Evolutionary conservation across 169 alveolate species (phyloP).

Genomic region (Blepharisma undulans): DNA sequence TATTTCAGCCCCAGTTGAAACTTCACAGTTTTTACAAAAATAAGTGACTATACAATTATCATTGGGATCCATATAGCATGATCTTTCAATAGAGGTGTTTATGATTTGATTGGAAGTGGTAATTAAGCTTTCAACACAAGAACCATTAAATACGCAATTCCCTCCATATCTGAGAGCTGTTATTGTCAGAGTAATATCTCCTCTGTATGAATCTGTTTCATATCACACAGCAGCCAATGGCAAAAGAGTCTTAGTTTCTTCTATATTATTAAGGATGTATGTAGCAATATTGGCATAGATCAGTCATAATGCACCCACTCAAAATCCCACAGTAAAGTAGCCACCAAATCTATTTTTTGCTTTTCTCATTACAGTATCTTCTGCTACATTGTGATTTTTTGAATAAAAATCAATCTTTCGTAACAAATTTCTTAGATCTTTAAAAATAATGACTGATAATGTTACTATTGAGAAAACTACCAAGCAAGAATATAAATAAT

Average conservation of each 20-base stretch:
- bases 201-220: not conserved
- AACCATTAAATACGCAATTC: not conserved
- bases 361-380: not conserved
- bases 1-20: not conserved
- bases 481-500: not conserved
- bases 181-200: not conserved
- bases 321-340: not conserved
- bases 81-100: not conserved
- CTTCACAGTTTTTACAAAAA: not conserved
- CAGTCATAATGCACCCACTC: not conserved
- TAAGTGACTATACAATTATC: not conserved
- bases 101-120: not conserved
- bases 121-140: not conserved
- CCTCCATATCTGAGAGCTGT: constrained; percentile 9
- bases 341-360: constrained; percentile 26
- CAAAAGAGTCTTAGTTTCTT: not conserved
- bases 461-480: not conserved
- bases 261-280: not conserved
- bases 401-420: not conserved
- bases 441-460: not conserved
- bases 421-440: not conserved
- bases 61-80: not conserved
- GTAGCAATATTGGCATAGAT: not conserved
- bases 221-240: not conserved
- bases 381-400: not conserved